Evolutionary conservation across 2,329 filamentous ascomycete genomes (phyloP).

Genomic region (Sporothrix sp.): DNA sequence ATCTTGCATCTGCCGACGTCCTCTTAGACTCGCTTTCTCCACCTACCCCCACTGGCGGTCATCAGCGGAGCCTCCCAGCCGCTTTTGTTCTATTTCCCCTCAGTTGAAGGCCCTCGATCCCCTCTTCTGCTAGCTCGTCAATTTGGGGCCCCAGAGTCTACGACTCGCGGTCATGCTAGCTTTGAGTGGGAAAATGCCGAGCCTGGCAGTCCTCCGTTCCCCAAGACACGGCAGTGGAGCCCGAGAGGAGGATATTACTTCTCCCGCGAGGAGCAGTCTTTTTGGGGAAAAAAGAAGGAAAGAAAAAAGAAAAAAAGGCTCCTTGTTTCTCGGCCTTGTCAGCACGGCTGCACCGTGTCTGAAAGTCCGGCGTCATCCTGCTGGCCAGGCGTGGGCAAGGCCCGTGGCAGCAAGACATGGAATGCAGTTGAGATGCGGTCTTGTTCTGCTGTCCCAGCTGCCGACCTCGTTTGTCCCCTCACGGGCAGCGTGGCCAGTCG

Average conservation of each 20-base stretch:
- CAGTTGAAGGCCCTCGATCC: slow-evolving; percentile 8
- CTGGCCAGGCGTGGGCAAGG: background rate
- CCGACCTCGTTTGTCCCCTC: background rate
- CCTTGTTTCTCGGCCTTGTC: too few species aligned
- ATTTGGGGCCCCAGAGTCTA: too few species aligned
- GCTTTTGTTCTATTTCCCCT: slow-evolving; percentile 9
- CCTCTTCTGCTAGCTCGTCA: background rate
- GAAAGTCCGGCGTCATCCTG: background rate
- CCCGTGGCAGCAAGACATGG: background rate
- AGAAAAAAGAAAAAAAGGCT: too few species aligned
- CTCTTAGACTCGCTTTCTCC: slow-evolving; percentile 10
- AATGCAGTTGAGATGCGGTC: background rate
- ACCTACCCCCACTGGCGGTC: slow-evolving; percentile 10
- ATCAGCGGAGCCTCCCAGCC: slow-evolving; percentile 4
- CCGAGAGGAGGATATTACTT: background rate
- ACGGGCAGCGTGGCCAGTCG: slow-evolving; percentile 1
- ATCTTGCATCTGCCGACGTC: slow-evolving; percentile 17
- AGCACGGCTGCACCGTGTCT: too few species aligned
- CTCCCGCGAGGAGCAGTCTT: background rate
- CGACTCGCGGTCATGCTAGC: background rate
- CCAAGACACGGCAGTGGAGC: too few species aligned
- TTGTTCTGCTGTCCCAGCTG: background rate
- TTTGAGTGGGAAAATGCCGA: background rate
- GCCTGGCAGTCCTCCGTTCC: background rate
- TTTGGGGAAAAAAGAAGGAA: too few species aligned